Conservation (phyloP, 2,329 filamentous ascomycete species). For the Trichothecium roseum region DNA sequence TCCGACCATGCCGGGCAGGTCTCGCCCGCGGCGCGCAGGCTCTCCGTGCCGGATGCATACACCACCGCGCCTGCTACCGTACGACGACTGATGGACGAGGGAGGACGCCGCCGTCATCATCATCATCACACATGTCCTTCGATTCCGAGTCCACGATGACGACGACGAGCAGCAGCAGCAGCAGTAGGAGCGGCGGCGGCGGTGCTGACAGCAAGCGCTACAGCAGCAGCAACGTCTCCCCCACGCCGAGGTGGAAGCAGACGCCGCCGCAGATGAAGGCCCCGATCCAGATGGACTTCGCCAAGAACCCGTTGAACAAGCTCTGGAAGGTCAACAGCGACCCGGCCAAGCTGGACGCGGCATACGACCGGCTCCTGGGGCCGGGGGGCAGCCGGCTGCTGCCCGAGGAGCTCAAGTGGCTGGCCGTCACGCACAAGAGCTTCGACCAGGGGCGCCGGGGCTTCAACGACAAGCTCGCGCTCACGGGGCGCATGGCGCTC, state of each 20-base stretch:
- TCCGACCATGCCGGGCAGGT: conserved; percentile 20
- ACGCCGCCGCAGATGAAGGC: conserved; percentile 63
- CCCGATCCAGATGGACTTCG: conserved; percentile 51
- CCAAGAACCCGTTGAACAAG: conserved; percentile 40
- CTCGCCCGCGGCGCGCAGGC: conserved; percentile 15
- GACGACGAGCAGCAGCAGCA: background rate
- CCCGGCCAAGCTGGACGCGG: conserved; percentile 61
- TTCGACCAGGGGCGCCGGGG: conserved; percentile 92
- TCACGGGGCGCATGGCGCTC: conserved; percentile 40
- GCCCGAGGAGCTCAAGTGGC: conserved; percentile 89
- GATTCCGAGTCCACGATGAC: conserved; percentile 5
- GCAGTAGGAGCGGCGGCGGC: too few species aligned
- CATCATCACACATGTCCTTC: conserved; percentile 14
- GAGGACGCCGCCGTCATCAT: conserved; percentile 6
- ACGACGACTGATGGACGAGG: conserved; percentile 10
- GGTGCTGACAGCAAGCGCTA: too few species aligned
- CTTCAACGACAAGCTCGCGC: conserved; percentile 89
- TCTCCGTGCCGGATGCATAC: conserved; percentile 12
- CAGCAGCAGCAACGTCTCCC: too few species aligned
- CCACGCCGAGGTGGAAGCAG: conserved; percentile 59
- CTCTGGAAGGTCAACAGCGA: conserved; percentile 65
- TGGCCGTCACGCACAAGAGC: conserved; percentile 95
- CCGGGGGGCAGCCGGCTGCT: conserved; percentile 61
- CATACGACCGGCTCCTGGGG: conserved; percentile 70
- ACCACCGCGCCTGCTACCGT: conserved; percentile 17